phyloP scores from a whole-genome alignment of 1,284 basidiomycete species.

The Ustilago esculenta region DNA sequence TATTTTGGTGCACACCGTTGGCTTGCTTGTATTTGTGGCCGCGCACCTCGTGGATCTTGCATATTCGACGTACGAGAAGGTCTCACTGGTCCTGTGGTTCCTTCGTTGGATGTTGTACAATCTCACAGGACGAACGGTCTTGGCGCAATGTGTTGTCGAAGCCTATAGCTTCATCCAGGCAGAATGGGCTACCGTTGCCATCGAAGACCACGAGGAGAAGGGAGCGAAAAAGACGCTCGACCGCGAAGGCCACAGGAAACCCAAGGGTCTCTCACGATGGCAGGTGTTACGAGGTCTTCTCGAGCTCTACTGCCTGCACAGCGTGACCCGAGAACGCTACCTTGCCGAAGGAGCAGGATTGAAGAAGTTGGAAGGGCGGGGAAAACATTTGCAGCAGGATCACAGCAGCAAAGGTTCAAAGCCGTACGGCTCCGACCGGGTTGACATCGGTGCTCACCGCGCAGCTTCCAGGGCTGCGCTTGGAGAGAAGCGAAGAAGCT shows the following conservation, averaged over 20 bases:
- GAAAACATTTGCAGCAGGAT: constrained; percentile 1
- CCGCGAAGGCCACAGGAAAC: constrained; percentile 16
- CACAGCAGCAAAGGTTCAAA: neutral
- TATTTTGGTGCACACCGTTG: constrained; percentile 29
- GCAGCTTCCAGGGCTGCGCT: constrained; percentile 42
- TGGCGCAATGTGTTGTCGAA: constrained; percentile 57
- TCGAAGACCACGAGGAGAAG: constrained; percentile 63
- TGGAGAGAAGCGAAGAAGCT: constrained; percentile 5
- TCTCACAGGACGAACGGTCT: constrained; percentile 58
- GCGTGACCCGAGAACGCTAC: constrained; percentile 59
- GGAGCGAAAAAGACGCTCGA: constrained; percentile 21
- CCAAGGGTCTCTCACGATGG: constrained; percentile 53
- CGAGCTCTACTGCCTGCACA: constrained; percentile 61
- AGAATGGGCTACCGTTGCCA: constrained; percentile 62
- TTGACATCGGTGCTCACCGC: constrained; percentile 42
- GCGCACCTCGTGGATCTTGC: constrained; percentile 60
- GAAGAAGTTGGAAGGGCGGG: constrained; percentile 45
- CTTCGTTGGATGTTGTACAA: constrained; percentile 60
- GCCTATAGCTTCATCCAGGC: constrained; percentile 57
- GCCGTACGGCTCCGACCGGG: constrained; percentile 12
- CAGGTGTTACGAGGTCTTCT: constrained; percentile 60
- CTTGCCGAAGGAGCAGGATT: constrained; percentile 59
- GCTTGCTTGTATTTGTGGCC: constrained; percentile 58
- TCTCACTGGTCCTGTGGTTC: constrained; percentile 57
- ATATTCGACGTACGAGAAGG: constrained; percentile 38